A percentile compares a stretch with the other conserved stretches of the same genome.
Conservation (phyloP, 495 filamentous ascomycete species). For the Xylaria longipes region DNA sequence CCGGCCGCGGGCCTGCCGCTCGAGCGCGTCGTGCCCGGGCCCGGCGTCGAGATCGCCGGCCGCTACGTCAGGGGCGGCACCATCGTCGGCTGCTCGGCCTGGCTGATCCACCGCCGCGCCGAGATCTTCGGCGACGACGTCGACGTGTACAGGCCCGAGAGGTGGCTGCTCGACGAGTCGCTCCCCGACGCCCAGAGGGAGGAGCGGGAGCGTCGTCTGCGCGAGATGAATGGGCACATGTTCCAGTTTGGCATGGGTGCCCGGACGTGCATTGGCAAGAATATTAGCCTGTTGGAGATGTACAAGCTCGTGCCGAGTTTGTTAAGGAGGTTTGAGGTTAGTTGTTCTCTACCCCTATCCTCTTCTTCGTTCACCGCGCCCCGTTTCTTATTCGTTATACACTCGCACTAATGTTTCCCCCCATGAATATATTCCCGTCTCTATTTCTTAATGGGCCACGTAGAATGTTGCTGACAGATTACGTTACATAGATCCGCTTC, state of each 20-base stretch:
- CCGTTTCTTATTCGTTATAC: not conserved
- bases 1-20: conserved; percentile 67
- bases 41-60: conserved; percentile 61
- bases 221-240: conserved; percentile 65
- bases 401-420: not conserved
- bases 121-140: conserved; percentile 67
- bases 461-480: conserved; percentile 24
- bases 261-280: conserved; percentile 72
- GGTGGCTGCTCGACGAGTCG: conserved; percentile 58
- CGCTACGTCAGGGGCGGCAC: conserved; percentile 65
- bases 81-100: conserved; percentile 67
- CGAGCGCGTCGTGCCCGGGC: conserved; percentile 67
- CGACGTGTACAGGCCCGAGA: conserved; percentile 62
- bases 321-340: conserved; percentile 70
- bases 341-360: conserved; percentile 24
- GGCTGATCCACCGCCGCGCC: conserved; percentile 65
- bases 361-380: not conserved
- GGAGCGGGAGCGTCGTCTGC: conserved; percentile 52
- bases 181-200: conserved; percentile 34
- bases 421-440: not conserved
- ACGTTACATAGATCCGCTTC: conserved; percentile 55
- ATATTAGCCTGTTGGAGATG: conserved; percentile 77
- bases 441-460: too few relatives aligned
- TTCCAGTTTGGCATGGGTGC: conserved; percentile 67
- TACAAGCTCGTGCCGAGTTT: conserved; percentile 80